These are phyloP conservation scores for Venturia aucupariae DNA, from an alignment of 2,329 filamentous ascomycete genomes.

Conservation along the genomic window DNA sequence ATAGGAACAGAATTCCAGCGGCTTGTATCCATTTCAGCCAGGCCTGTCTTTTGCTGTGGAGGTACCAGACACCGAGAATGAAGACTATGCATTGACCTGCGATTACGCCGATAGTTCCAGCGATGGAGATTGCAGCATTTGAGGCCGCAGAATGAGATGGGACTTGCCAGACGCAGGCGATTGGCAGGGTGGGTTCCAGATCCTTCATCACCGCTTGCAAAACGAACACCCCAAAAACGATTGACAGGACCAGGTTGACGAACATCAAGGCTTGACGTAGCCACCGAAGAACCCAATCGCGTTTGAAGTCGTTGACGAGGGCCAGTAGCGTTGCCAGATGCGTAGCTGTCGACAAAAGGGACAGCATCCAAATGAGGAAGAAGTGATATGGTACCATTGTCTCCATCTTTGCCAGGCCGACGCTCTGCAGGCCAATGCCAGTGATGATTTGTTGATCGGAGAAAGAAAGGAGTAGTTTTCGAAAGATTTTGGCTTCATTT, in stretches of 20 bases:
- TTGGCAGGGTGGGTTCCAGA: constrained; percentile 46
- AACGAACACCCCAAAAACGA: constrained; percentile 48
- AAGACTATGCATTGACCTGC: constrained; percentile 51
- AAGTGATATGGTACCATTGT: constrained; percentile 58
- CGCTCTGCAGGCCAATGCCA: constrained; percentile 57
- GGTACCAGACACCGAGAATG: constrained; percentile 52
- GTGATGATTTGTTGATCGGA: constrained; percentile 61
- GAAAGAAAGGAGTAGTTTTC: constrained; percentile 56
- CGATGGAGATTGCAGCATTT: constrained; percentile 41
- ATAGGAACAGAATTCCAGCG: constrained; percentile 41
- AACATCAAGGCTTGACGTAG: constrained; percentile 58
- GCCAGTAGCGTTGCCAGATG: constrained; percentile 58
- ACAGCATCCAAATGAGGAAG: constrained; percentile 62
- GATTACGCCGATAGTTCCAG: constrained; percentile 54
- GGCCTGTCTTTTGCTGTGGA: constrained; percentile 46
- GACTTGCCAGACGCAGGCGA: constrained; percentile 51
- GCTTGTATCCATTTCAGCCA: constrained; percentile 49
- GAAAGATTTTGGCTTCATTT: constrained; percentile 42
- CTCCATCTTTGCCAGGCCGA: constrained; percentile 52
- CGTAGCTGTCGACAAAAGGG: constrained; percentile 54
- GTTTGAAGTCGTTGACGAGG: constrained; percentile 55
- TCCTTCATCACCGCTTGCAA: constrained; percentile 45
- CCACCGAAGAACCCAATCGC: constrained; percentile 59
- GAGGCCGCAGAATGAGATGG: constrained; percentile 28
- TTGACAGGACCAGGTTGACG: constrained; percentile 51